Evolutionary conservation across 305 asterid species (phyloP).

Genomic region (Nicotiana rustica): DNA sequence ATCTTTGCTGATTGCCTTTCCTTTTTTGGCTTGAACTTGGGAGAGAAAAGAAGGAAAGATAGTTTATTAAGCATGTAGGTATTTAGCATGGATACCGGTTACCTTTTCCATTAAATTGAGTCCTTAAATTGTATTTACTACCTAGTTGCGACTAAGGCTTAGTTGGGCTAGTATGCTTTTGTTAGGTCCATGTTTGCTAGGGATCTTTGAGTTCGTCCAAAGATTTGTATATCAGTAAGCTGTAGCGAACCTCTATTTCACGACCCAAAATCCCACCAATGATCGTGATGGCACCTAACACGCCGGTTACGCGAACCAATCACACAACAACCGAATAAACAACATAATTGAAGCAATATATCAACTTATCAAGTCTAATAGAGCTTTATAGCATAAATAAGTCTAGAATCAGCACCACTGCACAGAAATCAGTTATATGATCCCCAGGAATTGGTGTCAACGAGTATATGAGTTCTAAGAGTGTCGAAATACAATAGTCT

Average conservation of each 20-base stretch:
- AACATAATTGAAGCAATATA: no score
- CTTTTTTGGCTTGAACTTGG: slow-evolving; percentile 8
- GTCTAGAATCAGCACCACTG: no score
- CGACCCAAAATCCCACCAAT: no score
- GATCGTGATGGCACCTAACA: no score
- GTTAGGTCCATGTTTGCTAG: background rate
- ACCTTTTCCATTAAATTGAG: background rate
- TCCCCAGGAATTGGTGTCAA: no score
- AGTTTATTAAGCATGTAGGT: background rate
- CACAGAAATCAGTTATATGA: no score
- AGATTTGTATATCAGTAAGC: background rate
- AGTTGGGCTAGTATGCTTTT: background rate
- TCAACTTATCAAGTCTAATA: no score
- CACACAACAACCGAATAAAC: no score
- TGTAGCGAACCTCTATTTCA: background rate
- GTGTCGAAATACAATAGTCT: no score
- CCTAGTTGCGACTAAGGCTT: background rate
- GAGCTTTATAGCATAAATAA: no score
- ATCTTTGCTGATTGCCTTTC: slow-evolving; percentile 1
- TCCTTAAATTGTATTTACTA: background rate
- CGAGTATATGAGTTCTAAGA: no score
- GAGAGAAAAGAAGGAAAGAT: slow-evolving; percentile 20
- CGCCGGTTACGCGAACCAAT: no score
- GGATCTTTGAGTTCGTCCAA: background rate
- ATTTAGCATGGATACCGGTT: background rate